A percentile compares a stretch with the other conserved stretches of the same genome.
These are phyloP conservation scores for Lentinula aciculospora DNA, from an alignment of 768 basidiomycete genomes.

Conservation along the genomic window DNA sequence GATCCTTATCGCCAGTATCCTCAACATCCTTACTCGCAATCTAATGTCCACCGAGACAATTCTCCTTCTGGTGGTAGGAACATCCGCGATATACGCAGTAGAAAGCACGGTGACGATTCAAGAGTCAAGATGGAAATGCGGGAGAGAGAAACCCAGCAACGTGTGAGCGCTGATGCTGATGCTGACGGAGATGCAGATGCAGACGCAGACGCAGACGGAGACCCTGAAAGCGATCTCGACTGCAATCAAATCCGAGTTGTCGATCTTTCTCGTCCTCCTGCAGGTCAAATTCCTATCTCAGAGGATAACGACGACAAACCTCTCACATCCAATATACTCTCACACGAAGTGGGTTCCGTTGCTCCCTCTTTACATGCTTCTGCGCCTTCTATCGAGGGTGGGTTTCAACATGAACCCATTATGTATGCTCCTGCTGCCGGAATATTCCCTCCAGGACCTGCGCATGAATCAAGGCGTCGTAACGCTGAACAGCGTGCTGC, in stretches of 20 bases:
- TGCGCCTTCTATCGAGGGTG: not conserved
- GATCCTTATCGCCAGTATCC: not conserved
- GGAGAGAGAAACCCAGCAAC: slow-evolving; percentile 1
- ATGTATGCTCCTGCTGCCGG: slow-evolving; percentile 31
- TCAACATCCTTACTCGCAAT: not conserved
- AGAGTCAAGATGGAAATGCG: not conserved
- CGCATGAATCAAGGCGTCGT: slow-evolving; percentile 62
- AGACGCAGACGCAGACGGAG: not conserved
- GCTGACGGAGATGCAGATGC: not conserved
- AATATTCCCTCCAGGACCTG: slow-evolving; percentile 17
- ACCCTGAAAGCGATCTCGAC: not conserved
- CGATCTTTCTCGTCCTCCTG: not conserved
- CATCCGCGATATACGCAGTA: not conserved
- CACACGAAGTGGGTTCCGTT: not conserved
- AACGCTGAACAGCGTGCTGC: slow-evolving; percentile 80
- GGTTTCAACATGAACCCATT: not conserved
- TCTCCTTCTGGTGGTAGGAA: not conserved
- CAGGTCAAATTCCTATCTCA: not conserved
- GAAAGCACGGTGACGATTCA: not conserved
- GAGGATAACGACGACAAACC: not conserved
- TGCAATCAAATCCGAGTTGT: not conserved
- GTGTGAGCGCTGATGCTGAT: not conserved
- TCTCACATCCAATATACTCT: not conserved
- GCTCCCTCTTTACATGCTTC: not conserved
- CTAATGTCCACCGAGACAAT: not conserved